These are phyloP conservation scores for Scheffersomyces illinoinensis DNA, from an alignment of 1,139 yeast species.

Conservation along the genomic window DNA sequence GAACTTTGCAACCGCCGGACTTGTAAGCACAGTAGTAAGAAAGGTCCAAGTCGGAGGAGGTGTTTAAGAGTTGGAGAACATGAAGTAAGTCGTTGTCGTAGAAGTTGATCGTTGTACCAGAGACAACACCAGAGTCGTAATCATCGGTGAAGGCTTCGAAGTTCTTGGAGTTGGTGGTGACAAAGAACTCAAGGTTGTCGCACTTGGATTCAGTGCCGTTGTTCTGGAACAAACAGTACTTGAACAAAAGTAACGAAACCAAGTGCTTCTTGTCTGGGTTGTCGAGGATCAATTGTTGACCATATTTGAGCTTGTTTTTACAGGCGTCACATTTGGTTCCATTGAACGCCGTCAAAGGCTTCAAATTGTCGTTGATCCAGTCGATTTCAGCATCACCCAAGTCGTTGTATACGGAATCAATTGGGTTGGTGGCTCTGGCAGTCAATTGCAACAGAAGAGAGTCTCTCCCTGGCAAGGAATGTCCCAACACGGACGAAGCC, in stretches of 20 bases:
- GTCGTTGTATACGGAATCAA: slow-evolving; percentile 26
- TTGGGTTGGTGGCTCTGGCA: slow-evolving; percentile 15
- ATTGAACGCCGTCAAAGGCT: slow-evolving; percentile 25
- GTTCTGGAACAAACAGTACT: slow-evolving; percentile 34
- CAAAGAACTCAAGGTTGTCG: slow-evolving; percentile 38
- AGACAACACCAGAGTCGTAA: slow-evolving; percentile 25
- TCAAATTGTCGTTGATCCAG: slow-evolving; percentile 30
- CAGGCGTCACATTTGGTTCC: slow-evolving; percentile 38
- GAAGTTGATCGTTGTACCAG: slow-evolving; percentile 31
- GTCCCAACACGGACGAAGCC: slow-evolving; percentile 10
- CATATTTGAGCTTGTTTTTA: slow-evolving; percentile 36
- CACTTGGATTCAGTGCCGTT: slow-evolving; percentile 34
- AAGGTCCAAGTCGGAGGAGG: slow-evolving; percentile 37
- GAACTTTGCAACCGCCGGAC: slow-evolving; percentile 27
- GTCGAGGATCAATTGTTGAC: slow-evolving; percentile 25
- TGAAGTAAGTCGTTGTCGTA: slow-evolving; percentile 43
- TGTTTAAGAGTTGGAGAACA: slow-evolving; percentile 35
- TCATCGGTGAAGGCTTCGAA: slow-evolving; percentile 15
- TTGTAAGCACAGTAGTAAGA: slow-evolving; percentile 37
- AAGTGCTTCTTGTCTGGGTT: slow-evolving; percentile 39
- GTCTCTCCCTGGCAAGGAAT: slow-evolving; percentile 19
- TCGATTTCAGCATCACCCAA: slow-evolving; percentile 30
- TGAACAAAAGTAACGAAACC: slow-evolving; percentile 36
- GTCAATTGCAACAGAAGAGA: slow-evolving; percentile 17
- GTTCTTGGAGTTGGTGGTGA: slow-evolving; percentile 33